Evolutionary conservation across 805 yeast genomes (phyloP).

Genomic region (Cyberlindnera bimundalis): DNA sequence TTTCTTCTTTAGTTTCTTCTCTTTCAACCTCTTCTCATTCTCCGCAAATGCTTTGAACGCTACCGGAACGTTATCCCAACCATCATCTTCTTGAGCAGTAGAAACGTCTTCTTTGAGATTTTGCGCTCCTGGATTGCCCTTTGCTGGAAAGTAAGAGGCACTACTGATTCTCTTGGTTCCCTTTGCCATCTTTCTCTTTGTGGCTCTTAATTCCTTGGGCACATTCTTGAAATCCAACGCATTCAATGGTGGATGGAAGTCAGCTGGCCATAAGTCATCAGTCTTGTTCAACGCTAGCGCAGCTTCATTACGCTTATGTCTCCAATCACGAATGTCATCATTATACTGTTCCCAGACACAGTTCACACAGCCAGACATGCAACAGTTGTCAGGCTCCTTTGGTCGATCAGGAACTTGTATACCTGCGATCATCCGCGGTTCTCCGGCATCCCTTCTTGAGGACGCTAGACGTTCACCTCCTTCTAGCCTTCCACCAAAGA

Average conservation of each 20-base stretch:
- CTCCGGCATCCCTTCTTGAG: conserved; percentile 27
- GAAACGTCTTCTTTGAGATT: conserved; percentile 33
- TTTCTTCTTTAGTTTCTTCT: conserved; percentile 16
- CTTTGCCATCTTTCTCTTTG: conserved; percentile 25
- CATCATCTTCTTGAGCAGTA: conserved; percentile 35
- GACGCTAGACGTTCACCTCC: conserved; percentile 46
- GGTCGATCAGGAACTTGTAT: conserved; percentile 81
- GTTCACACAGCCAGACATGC: conserved; percentile 95
- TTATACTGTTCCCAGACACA: conserved; percentile 95
- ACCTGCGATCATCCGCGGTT: conserved; percentile 47
- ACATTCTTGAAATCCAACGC: conserved; percentile 39
- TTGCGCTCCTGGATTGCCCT: conserved; percentile 31
- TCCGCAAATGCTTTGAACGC: conserved; percentile 80
- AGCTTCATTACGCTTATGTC: conserved; percentile 54
- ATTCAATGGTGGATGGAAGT: conserved; percentile 55
- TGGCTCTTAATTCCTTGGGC: conserved; percentile 36
- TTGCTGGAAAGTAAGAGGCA: conserved; percentile 33
- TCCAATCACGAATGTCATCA: conserved; percentile 88
- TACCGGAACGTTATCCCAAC: conserved; percentile 63
- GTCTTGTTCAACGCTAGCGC: conserved; percentile 42
- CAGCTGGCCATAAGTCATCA: conserved; percentile 58
- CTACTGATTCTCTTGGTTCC: conserved; percentile 25
- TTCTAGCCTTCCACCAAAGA: conserved; percentile 55
- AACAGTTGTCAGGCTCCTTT: conserved; percentile 89
- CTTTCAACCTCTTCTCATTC: conserved; percentile 64